Base-by-base conservation (phyloP, 176 grass and related monocot genomes). In the Oryza brachyantha region DNA sequence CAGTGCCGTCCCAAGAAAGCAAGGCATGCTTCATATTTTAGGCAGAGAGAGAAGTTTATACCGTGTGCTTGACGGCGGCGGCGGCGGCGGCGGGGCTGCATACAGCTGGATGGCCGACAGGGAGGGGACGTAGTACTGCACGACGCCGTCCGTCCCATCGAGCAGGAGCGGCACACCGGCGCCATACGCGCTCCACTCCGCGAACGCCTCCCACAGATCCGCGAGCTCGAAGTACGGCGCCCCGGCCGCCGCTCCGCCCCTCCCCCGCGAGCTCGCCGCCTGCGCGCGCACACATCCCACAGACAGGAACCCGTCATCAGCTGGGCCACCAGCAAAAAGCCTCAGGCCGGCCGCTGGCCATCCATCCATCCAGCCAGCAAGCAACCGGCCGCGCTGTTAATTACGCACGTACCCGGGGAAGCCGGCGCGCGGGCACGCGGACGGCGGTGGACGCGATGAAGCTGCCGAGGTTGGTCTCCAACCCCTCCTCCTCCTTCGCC, bases 81-180 rank as follows among this genome's bases (percentile, higher is more conserved):
- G 34, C 74, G 61, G 59, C 74, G 60, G 67, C n/a, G 74, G 73
- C 26, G 41, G 75, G 14, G 82, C 79, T 21, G 75, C 75, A 17
- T 81, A 96, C 41, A 96, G 89, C 78, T 96, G 93, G 59, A 96
- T 87, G 13, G 87, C 93, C 46, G 93, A 96, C 27, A 96, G 77
- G 75, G 84, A 96, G 0, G 93, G 93, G 37, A 92, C 93, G 43
- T 96, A 92, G 58, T 96, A 96, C 72, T 96, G 93, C n/a, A 96
- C 81, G 22, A 92, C 93, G 29, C 68, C 79, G 17, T 90, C 82
- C 46, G 58, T 88, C n/a, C 93, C 90, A 35, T 88, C 88, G 64
- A 96, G 63, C 36, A 92, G 70, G 58, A 96, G 58, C 26, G 93
- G 93, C 52, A 90, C 93, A 22, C 87, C 93, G 17, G 87, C 87